A percentile compares a stretch with the other conserved stretches of the same genome.
phyloP scores from a whole-genome alignment of 768 basidiomycete species.

The Solioccasus polychromus region DNA sequence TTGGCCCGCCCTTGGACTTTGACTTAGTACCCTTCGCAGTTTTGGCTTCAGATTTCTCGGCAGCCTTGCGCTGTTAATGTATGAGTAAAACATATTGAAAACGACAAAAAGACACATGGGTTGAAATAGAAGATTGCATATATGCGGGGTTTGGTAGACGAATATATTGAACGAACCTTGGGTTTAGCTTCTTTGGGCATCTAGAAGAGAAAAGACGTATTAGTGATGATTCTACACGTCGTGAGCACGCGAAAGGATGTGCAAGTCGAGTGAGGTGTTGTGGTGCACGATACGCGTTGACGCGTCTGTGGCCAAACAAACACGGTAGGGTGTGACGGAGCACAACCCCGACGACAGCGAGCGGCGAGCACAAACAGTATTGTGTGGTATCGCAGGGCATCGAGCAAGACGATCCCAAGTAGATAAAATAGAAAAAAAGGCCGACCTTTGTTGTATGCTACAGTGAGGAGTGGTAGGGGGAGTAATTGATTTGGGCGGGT shows the following conservation, averaged over 20 bases:
- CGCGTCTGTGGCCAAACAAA: conserved; percentile 42
- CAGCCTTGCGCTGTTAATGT: conserved; percentile 63
- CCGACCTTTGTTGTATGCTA: conserved; percentile 32
- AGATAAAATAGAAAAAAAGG: conserved; percentile 17
- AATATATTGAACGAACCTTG: conserved; percentile 47
- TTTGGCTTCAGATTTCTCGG: conserved; percentile 59
- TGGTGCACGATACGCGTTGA: conserved; percentile 31
- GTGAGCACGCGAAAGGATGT: conserved; percentile 29
- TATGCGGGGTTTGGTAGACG: conserved; percentile 9
- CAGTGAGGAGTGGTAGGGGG: conserved; percentile 19
- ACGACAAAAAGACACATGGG: not conserved
- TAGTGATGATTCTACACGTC: conserved; percentile 41
- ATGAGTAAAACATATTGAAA: conserved; percentile 14
- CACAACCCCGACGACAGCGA: conserved; percentile 26
- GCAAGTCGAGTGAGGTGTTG: conserved; percentile 27
- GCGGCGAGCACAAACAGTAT: conserved; percentile 9
- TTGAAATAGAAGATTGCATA: conserved; percentile 14
- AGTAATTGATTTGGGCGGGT: conserved; percentile 34
- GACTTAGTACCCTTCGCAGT: conserved; percentile 66
- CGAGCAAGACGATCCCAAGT: conserved; percentile 22
- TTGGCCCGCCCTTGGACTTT: conserved; percentile 64
- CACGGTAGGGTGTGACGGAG: conserved; percentile 17
- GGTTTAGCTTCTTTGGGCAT: conserved; percentile 82
- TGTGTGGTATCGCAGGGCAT: conserved; percentile 17
- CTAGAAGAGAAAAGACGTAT: conserved; percentile 38